Evolutionary conservation across 2,329 filamentous ascomycete genomes (phyloP), one percentile per base, ranked within the genome.

Genomic region (Nemania bipapillata): DNA sequence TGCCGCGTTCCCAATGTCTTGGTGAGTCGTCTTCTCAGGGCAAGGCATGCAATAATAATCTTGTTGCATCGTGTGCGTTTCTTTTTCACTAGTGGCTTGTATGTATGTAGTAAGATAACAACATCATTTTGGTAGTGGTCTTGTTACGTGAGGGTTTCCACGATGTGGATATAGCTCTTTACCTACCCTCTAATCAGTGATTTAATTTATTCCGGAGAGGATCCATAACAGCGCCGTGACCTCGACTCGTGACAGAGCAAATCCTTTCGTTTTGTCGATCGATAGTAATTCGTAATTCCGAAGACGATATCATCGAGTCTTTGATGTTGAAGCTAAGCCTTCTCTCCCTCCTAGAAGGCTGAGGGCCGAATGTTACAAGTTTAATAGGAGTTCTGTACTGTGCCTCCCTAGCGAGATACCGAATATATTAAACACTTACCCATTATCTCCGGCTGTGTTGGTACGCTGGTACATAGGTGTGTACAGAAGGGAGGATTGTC

Each of bases 131-230:
- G 56, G 52, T 62, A 67, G 70, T 71, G 54, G 54, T 28, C 5
- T 57, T 35, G 42, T 69, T 69, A 69, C 63, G 60, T 59, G 68
- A 63, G 54, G 26, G 68, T 71, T 68, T 73, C 68, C 72, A 73
- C 71, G 71, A 65, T 68, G 74, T 74, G 74, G 50, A 53, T 53
- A 53, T 24, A 32, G 58, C 26, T 20, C 28, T 57, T 63, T 63
- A 26, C 50, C 28, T 63, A 53, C 20, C 15, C 54, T 57, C 40
- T 32, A 28, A 52, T 28, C 30, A 35, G 32, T 40, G 20, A 17
- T 40, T 52, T 45, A 20, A 53, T 55, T 47, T 17, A 54, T 55
- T 30, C 26, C 22, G 32, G 15, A 53, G 28, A 50, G 45, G 64
- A 61, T 22, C 68, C 68, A 61, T 67, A 70, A 64, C 56, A 45